Percentiles rank a stretch among this genome's conserved stretches.
Conservation (phyloP, 2,329 filamentous ascomycete genomes). For the Colletotrichum sojae region DNA sequence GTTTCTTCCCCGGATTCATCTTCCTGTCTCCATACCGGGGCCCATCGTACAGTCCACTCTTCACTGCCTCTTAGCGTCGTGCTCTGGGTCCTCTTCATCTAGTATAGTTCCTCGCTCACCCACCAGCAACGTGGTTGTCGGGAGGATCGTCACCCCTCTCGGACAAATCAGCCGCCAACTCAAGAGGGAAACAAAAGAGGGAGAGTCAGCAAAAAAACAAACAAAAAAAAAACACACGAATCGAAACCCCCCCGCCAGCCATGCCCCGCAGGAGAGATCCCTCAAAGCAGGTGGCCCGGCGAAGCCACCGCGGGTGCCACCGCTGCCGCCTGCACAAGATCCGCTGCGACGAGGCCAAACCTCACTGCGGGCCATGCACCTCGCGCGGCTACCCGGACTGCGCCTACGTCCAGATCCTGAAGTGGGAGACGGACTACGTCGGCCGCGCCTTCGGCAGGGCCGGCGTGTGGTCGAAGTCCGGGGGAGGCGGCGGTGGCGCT, state of each 20-base stretch:
- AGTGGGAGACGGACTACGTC: slow-evolving; percentile 50
- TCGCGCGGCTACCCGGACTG: slow-evolving; percentile 43
- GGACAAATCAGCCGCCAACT: neutral
- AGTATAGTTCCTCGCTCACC: neutral
- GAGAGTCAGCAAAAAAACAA: no score
- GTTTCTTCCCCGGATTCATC: slow-evolving; percentile 3
- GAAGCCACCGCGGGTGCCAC: slow-evolving; percentile 45
- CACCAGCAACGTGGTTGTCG: neutral
- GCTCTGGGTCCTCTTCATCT: neutral
- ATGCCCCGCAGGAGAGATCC: slow-evolving; percentile 35
- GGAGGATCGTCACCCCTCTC: neutral
- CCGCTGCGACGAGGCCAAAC: slow-evolving; percentile 44
- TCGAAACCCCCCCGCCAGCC: neutral
- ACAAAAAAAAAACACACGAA: neutral
- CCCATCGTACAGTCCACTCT: slow-evolving; percentile 21
- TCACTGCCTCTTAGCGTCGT: neutral
- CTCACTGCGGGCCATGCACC: slow-evolving; percentile 42
- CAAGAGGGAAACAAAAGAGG: no score
- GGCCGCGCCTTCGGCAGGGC: slow-evolving; percentile 49
- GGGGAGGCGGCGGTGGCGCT: neutral
- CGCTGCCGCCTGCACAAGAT: slow-evolving; percentile 45
- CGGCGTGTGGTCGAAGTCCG: slow-evolving; percentile 48
- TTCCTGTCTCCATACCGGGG: slow-evolving; percentile 13
- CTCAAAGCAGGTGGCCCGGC: slow-evolving; percentile 38
- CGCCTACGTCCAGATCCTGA: slow-evolving; percentile 39